Conservation (phyloP, 2,329 filamentous ascomycete species). For the Xylariaceae sp. region DNA sequence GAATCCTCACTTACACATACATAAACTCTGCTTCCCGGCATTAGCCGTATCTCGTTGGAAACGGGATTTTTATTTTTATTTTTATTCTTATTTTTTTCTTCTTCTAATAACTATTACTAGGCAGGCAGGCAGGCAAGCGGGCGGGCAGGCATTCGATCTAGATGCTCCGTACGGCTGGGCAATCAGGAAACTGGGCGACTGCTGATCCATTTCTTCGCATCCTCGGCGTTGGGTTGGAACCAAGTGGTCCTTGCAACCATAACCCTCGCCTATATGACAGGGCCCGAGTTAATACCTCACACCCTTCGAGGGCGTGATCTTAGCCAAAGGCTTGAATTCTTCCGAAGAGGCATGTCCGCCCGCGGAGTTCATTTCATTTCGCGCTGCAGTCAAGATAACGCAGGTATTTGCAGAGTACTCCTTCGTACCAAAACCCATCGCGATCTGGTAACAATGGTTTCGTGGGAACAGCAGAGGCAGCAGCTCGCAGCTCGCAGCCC, state of each 20-base stretch:
- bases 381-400: constrained; percentile 22
- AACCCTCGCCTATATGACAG: constrained; percentile 28
- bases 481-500: constrained; percentile 17
- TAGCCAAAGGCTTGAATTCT: constrained; percentile 26
- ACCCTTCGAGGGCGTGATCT: constrained; percentile 30
- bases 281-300: constrained; percentile 28
- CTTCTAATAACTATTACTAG: neutral
- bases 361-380: constrained; percentile 22
- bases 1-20: neutral
- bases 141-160: neutral
- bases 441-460: constrained; percentile 15
- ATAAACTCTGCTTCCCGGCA: neutral
- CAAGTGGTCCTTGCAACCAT: constrained; percentile 27
- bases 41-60: neutral
- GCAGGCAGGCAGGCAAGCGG: too few species aligned
- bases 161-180: constrained; percentile 8
- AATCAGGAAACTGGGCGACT: constrained; percentile 15
- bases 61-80: neutral
- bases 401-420: constrained; percentile 26
- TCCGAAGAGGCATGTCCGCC: constrained; percentile 21
- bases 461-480: constrained; percentile 16
- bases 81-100: neutral
- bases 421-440: constrained; percentile 15
- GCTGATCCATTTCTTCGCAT: constrained; percentile 19
- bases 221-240: constrained; percentile 22